Evolutionary conservation across 768 basidiomycete genomes (phyloP).

Genomic region (Galerina sulciceps): DNA sequence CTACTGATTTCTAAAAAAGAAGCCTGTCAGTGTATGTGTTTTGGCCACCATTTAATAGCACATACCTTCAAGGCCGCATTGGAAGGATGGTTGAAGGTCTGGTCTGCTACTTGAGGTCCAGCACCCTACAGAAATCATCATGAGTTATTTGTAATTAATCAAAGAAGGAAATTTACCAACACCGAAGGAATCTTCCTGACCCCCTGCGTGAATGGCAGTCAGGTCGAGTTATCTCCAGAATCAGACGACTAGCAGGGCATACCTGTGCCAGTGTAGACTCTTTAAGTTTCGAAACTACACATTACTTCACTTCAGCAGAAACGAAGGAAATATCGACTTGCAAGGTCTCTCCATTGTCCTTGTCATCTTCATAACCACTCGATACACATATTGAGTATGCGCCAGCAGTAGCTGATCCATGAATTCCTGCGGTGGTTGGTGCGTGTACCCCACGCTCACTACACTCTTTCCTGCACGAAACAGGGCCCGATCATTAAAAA

Average conservation of each 20-base stretch:
- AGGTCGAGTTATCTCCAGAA: neutral
- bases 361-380: conserved; percentile 44
- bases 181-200: conserved; percentile 11
- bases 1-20: neutral
- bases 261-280: conserved; percentile 47
- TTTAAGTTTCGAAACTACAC: conserved; percentile 5
- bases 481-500: neutral
- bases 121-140: conserved; percentile 16
- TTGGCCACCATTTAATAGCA: neutral
- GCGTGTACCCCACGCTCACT: conserved; percentile 30
- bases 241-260: neutral
- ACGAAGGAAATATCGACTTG: conserved; percentile 20
- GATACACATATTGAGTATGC: conserved; percentile 46
- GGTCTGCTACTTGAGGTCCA: conserved; percentile 32
- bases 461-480: conserved; percentile 28
- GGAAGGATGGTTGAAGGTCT: conserved; percentile 36
- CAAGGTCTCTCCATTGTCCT: conserved; percentile 42
- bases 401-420: conserved; percentile 30
- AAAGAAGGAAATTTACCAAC: conserved; percentile 1
- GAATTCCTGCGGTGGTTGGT: conserved; percentile 37
- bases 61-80: conserved; percentile 34
- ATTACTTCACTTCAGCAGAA: neutral
- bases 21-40: neutral
- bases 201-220: conserved; percentile 11
- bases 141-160: neutral